A percentile compares a stretch with the other conserved stretches of the same genome.
Conservation (phyloP, 257 asterid genomes). For the Agastache rugosa region DNA sequence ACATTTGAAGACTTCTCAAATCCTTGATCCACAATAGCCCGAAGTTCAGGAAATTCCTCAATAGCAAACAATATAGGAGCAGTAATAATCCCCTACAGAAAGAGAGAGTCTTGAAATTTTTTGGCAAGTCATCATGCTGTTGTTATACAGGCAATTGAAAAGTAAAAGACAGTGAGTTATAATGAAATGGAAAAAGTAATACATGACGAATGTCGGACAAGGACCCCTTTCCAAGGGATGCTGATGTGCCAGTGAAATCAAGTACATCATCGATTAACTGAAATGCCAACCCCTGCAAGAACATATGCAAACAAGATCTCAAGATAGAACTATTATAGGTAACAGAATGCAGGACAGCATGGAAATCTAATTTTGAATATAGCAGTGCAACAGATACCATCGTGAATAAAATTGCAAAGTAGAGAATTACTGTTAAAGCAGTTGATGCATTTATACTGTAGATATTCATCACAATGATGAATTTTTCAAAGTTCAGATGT, state of each 20-base stretch:
- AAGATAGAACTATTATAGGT: neutral
- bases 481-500: neutral
- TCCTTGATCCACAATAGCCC: slow-evolving; percentile 66
- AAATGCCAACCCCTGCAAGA: slow-evolving; percentile 88
- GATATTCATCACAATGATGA: neutral
- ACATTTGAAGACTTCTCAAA: slow-evolving; percentile 76
- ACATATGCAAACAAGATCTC: slow-evolving; percentile 14
- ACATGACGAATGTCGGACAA: slow-evolving; percentile 98
- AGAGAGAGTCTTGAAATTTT: slow-evolving; percentile 2
- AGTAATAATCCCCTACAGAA: slow-evolving; percentile 77
- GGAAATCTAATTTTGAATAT: neutral
- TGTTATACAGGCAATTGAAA: neutral
- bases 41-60: slow-evolving; percentile 91
- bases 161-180: neutral
- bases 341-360: neutral
- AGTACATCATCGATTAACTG: slow-evolving; percentile 94
- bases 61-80: slow-evolving; percentile 94
- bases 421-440: neutral
- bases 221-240: slow-evolving; percentile 94
- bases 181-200: slow-evolving; percentile 20
- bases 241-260: slow-evolving; percentile 91
- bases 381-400: neutral
- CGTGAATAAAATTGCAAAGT: neutral
- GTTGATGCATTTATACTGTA: neutral
- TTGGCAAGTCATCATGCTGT: slow-evolving; percentile 2